phyloP scores from a whole-genome alignment of 2,329 filamentous ascomycete genomes.

The Beauveria sp. region DNA sequence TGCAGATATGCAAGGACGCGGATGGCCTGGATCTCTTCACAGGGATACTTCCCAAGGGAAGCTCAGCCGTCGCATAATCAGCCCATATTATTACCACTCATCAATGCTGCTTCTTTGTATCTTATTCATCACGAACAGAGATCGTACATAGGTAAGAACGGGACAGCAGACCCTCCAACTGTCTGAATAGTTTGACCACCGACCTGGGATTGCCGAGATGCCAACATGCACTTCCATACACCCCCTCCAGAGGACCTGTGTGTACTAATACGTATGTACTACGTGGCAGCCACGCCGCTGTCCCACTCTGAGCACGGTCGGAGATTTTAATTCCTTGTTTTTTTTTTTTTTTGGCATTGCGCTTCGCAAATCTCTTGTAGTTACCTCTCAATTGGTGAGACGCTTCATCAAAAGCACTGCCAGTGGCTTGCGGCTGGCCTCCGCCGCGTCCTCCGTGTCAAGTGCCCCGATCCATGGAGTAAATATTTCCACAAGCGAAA shows the following conservation, averaged over 20 bases:
- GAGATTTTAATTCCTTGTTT: slow-evolving; percentile 6
- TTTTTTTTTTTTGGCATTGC: not conserved
- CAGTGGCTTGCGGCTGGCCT: not conserved
- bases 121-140: not conserved
- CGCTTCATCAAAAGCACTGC: not conserved
- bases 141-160: not conserved
- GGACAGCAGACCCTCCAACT: not conserved
- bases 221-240: not conserved
- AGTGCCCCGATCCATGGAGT: not conserved
- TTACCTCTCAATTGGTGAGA: not conserved
- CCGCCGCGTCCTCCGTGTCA: not conserved
- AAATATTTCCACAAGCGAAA: not conserved
- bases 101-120: not conserved
- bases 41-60: not conserved
- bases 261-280: not conserved
- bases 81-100: not conserved
- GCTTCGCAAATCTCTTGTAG: not conserved
- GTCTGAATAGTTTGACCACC: not conserved
- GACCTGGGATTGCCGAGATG: not conserved
- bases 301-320: slow-evolving; percentile 10
- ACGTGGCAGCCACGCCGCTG: slow-evolving; percentile 7
- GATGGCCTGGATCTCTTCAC: not conserved
- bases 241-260: not conserved
- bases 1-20: slow-evolving; percentile 5
- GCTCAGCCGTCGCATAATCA: not conserved